Conservation (phyloP, 805 yeast species). For the Ogataea siamensis region DNA sequence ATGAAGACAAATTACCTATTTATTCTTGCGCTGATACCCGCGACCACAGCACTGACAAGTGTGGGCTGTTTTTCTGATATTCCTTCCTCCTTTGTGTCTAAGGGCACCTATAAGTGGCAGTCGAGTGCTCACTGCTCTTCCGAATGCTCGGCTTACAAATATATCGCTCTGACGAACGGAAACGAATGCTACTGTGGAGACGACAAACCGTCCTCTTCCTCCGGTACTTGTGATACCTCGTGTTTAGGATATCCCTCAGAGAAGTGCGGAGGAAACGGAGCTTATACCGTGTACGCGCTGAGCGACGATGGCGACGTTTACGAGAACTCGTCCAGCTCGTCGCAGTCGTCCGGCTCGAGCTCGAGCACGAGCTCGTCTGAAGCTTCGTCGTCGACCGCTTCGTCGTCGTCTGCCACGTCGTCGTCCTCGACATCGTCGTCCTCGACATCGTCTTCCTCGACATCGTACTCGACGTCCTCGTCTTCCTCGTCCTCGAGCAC, state of each 20-base stretch:
- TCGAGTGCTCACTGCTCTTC: constrained; percentile 54
- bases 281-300: constrained; percentile 45
- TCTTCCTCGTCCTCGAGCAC: constrained; percentile 13
- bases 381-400: constrained; percentile 1
- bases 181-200: constrained; percentile 67
- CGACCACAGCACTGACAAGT: constrained; percentile 4
- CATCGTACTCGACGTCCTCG: constrained; percentile 13
- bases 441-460: constrained; percentile 18
- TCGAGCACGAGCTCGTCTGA: too few relatives aligned
- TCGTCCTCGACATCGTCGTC: constrained; percentile 12
- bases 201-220: constrained; percentile 33
- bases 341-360: too few relatives aligned
- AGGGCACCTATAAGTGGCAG: constrained; percentile 56
- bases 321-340: constrained; percentile 22
- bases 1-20: constrained; percentile 2
- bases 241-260: constrained; percentile 67
- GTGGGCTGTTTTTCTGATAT: constrained; percentile 42
- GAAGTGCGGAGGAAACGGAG: constrained; percentile 54
- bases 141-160: constrained; percentile 39
- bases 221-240: constrained; percentile 38
- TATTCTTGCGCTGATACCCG: constrained; percentile 9
- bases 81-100: constrained; percentile 34
- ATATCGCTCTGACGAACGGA: constrained; percentile 54
- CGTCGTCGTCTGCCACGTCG: too few relatives aligned
- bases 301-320: constrained; percentile 25